These are phyloP conservation scores for Ophiosphaerella herpotricha DNA, from an alignment of 2,329 filamentous ascomycete species.

Conservation along the genomic window DNA sequence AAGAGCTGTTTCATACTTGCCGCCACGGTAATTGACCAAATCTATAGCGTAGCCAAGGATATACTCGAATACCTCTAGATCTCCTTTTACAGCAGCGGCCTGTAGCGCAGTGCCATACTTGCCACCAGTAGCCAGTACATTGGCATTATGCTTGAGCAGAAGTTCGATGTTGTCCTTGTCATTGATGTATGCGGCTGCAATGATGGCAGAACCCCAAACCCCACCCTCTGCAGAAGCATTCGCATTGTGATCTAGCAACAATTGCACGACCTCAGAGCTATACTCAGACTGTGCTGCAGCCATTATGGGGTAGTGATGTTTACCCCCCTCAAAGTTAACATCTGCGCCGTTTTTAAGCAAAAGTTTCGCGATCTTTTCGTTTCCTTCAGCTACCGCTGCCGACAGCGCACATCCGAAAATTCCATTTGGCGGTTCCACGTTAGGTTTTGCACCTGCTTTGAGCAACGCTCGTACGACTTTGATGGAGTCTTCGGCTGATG, in stretches of 20 bases:
- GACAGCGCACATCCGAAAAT: constrained; percentile 16
- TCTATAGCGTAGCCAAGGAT: constrained; percentile 19
- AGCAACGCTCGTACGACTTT: constrained; percentile 19
- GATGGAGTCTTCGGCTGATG: constrained; percentile 15
- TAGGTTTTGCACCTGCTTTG: constrained; percentile 18
- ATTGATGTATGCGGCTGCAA: constrained; percentile 22
- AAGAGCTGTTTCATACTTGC: constrained; percentile 27
- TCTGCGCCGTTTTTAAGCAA: constrained; percentile 21
- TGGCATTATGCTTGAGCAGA: constrained; percentile 29
- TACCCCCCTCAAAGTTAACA: constrained; percentile 19
- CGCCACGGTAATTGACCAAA: constrained; percentile 16
- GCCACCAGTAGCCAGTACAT: constrained; percentile 19
- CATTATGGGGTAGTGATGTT: constrained; percentile 20
- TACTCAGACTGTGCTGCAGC: constrained; percentile 20
- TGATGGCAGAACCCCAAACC: constrained; percentile 11
- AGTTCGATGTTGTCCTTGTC: constrained; percentile 18
- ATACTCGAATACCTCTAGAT: constrained; percentile 17
- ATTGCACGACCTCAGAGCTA: constrained; percentile 9
- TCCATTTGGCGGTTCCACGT: constrained; percentile 20
- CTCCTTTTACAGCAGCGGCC: constrained; percentile 19
- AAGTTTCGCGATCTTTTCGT: constrained; percentile 12
- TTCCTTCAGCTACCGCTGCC: constrained; percentile 12
- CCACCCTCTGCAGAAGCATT: constrained; percentile 14
- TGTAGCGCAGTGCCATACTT: constrained; percentile 24
- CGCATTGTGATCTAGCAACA: constrained; percentile 20